Evolutionary conservation across 495 filamentous ascomycete species (phyloP), one percentile per base, ranked within the genome.

Genomic region (Aspergillus panamensis): DNA sequence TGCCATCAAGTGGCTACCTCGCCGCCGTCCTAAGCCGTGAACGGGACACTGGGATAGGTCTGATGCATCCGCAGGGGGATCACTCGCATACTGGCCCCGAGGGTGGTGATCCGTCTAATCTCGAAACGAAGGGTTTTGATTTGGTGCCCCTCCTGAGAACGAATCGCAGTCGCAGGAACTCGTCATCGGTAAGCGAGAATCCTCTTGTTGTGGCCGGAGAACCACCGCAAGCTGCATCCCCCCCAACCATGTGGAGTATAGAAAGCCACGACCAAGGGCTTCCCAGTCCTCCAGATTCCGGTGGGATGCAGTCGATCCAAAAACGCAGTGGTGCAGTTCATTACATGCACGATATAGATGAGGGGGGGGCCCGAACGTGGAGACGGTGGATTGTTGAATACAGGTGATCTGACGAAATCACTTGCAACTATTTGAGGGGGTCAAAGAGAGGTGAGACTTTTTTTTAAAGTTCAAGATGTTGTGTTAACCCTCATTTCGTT

Each of bases 341-440:
- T 54, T 59, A 66, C 48, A 59, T 77, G 57, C 57, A 55, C n/a
- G 65, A 74, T 42, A 64, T 59, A 33, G 73, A 74, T 53, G 60
- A 53, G 13, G 61, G 68, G 25, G 74, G 70, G 4, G 58, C 59
- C 33, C 66, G 73, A 6, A 69, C 66, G 19, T 77, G 70, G 67
- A 61, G 61, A 48, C 62, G 74, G 37, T 51, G 69, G 21, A 62
- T 74, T 43, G 57, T 75, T 19, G 71, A 77, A 58, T 77, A 77
- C 55, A 67, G 57, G 53, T 77, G 64, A 61, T 20, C 10, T n/a
- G 8, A 19, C 40, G 33, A 12, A 19, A 19, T 25, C 5, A 25
- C 25, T 25, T 25, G 25, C 25, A 25, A 25, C 2, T 25, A 5
- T 25, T 25, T 25, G 25, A 5, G 5, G 2, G 5, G 30, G 9